Conservation (phyloP, 1,139 yeast genomes). For the Protomyces inouyei region DNA sequence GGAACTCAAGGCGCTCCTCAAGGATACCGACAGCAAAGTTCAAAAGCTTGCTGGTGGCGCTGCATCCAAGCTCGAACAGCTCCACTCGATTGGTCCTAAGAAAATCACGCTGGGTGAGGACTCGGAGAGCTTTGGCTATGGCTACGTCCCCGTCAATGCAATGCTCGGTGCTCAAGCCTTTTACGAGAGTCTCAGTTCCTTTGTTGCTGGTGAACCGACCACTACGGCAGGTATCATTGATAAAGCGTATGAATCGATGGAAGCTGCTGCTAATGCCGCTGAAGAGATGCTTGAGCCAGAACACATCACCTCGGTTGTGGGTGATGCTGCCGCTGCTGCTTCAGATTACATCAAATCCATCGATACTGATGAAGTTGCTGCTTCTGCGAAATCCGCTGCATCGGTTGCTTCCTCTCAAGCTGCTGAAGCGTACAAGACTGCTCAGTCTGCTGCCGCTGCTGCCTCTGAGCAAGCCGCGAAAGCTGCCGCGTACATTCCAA, state of each 20-base stretch:
- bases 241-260: slow-evolving; percentile 1
- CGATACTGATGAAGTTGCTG: slow-evolving; percentile 17
- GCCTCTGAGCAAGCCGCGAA: background rate
- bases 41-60: slow-evolving; percentile 23
- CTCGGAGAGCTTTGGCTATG: slow-evolving; percentile 14
- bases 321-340: slow-evolving; percentile 16
- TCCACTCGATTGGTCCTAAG: slow-evolving; percentile 18
- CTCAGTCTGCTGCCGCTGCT: slow-evolving; percentile 2
- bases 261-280: slow-evolving; percentile 6
- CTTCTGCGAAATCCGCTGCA: slow-evolving; percentile 12
- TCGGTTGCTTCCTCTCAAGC: slow-evolving; percentile 20
- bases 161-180: slow-evolving; percentile 25
- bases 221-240: slow-evolving; percentile 9
- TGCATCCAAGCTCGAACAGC: slow-evolving; percentile 18
- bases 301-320: slow-evolving; percentile 8
- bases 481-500: slow-evolving; percentile 1
- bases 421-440: slow-evolving; percentile 7
- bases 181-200: slow-evolving; percentile 13
- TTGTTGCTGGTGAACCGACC: slow-evolving; percentile 11
- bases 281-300: background rate
- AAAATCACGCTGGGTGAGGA: slow-evolving; percentile 20
- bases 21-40: slow-evolving; percentile 13
- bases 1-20: slow-evolving; percentile 3
- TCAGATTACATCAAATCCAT: slow-evolving; percentile 6
- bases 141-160: slow-evolving; percentile 15